Evolutionary conservation across 1,139 yeast species (phyloP), one percentile per base, ranked within the genome.

Genomic region (Lodderomyces jiufengensis): DNA sequence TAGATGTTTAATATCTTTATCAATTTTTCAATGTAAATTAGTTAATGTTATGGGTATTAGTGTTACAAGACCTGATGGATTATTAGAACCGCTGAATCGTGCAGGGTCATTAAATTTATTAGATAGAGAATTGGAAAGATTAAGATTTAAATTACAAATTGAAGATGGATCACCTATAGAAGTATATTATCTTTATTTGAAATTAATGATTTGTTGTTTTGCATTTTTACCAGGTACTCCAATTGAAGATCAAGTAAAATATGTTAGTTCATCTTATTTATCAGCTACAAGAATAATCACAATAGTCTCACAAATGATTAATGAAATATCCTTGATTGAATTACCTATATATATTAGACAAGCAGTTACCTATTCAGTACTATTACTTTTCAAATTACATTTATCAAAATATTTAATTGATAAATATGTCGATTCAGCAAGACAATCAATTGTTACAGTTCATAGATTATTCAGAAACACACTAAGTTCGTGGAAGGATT

Each of bases 151-250:
- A 44, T 60, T 83, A 26, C 74, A 75, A 36, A 70, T 81, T 40
- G 80, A 74, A 37, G 87, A 82, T 46, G 72, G 76, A 3, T 72
- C 82, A 2, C 52, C 69, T 1, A 80, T 86, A n/a, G 95, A 87
- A 50, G 81, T 85, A 27, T 86, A 86, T 53, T 84, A 76, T 50
- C 68, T 85, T 9, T 87, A 88, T 54, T 78, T 87, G 34, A 80
- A 83, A 51, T 68, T 87, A 44, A 84, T 85, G 78, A 75, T 90
- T 37, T 86, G 95, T 55, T 80, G 92, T 44, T 90, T 86, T 69
- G 92, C 96, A 5, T 90, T 88, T 51, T 66, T 90, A 40, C 97
- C 97, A 1, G 95, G 86, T 10, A 85, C 95, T 0, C 94, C 95
- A 3, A 76, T 83, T 32, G 94, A 84, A 49, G 95, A 85, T 58